Conservation (phyloP, 108 stramenopile genomes). For the Nannochloropsis gaditana region DNA sequence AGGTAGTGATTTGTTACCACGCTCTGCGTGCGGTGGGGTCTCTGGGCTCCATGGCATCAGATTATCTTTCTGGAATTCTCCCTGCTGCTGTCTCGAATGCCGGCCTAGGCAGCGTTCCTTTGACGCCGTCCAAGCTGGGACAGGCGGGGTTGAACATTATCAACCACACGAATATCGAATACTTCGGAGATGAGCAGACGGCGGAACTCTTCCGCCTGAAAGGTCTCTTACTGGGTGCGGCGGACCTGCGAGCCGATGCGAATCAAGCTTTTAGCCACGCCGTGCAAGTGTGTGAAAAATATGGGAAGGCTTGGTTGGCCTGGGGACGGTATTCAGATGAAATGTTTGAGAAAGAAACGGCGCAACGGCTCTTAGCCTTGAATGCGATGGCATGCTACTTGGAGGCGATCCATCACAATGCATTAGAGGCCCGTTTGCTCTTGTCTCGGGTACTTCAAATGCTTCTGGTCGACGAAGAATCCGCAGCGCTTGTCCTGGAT, state of each 20-base stretch:
- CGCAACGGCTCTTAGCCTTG: constrained; percentile 65
- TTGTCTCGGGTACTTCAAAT: constrained; percentile 78
- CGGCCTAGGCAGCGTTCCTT: background rate
- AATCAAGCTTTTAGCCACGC: constrained; percentile 83
- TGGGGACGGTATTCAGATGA: constrained; percentile 80
- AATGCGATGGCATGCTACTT: constrained; percentile 91
- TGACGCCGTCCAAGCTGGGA: background rate
- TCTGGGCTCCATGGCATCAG: background rate
- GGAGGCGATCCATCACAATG: constrained; percentile 48
- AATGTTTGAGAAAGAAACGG: constrained; percentile 48
- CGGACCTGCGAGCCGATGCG: constrained; percentile 68
- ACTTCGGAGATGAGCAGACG: constrained; percentile 65
- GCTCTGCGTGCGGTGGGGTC: constrained; percentile 34
- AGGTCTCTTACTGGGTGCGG: constrained; percentile 64
- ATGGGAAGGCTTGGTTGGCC: constrained; percentile 76
- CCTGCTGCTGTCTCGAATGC: background rate
- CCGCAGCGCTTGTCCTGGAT: constrained; percentile 28
- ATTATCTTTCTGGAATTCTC: background rate
- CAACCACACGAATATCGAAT: constrained; percentile 86
- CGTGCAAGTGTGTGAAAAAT: constrained; percentile 75
- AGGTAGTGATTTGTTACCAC: constrained; percentile 69
- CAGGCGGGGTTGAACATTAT: constrained; percentile 79
- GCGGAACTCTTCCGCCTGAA: constrained; percentile 85
- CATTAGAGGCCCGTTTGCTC: constrained; percentile 68
- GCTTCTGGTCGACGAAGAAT: constrained; percentile 70